Evolutionary conservation across 1,284 basidiomycete genomes (phyloP).

Genomic region (Ustilago esculenta): DNA sequence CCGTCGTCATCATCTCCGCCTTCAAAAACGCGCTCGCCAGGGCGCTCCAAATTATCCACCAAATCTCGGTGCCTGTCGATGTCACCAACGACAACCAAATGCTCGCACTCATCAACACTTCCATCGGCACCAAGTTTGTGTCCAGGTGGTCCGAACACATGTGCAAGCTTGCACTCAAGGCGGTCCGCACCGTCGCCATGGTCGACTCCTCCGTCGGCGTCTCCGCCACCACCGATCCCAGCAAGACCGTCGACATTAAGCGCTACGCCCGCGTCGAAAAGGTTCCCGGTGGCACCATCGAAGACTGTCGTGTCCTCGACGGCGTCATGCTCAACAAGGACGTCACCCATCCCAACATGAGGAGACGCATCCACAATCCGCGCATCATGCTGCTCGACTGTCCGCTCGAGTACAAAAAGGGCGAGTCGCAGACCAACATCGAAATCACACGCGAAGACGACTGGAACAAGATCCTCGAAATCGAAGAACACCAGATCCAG

Average conservation of each 20-base stretch:
- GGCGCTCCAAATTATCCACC: conserved; percentile 85
- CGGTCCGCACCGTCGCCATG: conserved; percentile 82
- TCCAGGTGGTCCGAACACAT: conserved; percentile 96
- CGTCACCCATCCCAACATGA: conserved; percentile 97
- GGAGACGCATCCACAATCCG: conserved; percentile 88
- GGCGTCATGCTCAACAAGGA: conserved; percentile 99
- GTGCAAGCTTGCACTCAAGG: conserved; percentile 92
- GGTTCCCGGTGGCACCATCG: conserved; percentile 95
- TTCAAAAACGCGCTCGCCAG: conserved; percentile 95
- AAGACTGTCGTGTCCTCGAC: conserved; percentile 84
- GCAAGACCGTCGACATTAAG: conserved; percentile 89
- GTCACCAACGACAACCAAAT: conserved; percentile 86
- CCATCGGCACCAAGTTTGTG: conserved; percentile 99
- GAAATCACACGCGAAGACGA: conserved; percentile 94
- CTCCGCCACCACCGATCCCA: conserved; percentile 17
- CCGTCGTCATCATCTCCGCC: conserved; percentile 97
- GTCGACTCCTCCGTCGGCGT: conserved; percentile 67
- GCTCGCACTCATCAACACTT: conserved; percentile 96
- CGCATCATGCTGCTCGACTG: conserved; percentile 92
- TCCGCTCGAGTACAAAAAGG: conserved; percentile 98
- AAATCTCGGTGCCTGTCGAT: conserved; percentile 90
- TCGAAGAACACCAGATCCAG: conserved; percentile 98
- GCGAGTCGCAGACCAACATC: conserved; percentile 98
- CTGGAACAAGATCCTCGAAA: conserved; percentile 90
- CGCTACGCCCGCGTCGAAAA: conserved; percentile 97